These are phyloP conservation scores for Dendrobium huoshanense DNA, from an alignment of 106 monocot genomes.

Conservation along the genomic window DNA sequence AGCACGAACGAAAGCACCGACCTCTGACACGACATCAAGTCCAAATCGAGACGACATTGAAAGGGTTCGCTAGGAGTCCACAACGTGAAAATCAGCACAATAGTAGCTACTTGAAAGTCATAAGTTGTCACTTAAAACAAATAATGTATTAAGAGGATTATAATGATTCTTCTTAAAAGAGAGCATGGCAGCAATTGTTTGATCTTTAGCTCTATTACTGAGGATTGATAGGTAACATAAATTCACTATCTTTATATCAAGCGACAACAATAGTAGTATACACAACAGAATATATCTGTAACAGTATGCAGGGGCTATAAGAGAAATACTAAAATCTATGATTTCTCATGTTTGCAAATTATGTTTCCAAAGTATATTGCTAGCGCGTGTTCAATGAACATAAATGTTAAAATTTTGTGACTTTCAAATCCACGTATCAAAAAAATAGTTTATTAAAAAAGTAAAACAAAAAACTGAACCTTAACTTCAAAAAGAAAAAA, in stretches of 20 bases:
- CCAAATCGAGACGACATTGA: conserved; percentile 59
- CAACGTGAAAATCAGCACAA: not conserved
- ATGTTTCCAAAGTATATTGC: not conserved
- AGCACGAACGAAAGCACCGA: conserved; percentile 70
- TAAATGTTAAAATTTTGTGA: not conserved
- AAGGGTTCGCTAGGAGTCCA: not conserved
- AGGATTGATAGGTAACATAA: not conserved
- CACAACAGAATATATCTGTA: not conserved
- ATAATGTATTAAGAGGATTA: not conserved
- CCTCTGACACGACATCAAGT: conserved; percentile 51
- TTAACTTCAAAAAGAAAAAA: not conserved
- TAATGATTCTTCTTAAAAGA: not conserved
- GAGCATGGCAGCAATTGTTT: not conserved
- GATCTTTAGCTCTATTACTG: not conserved
- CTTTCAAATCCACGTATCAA: not conserved
- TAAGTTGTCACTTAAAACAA: not conserved
- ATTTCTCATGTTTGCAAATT: not conserved
- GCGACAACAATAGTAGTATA: not conserved
- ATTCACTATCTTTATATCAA: not conserved
- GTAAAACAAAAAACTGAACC: not conserved
- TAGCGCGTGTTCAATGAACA: not conserved
- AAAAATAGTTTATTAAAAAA: not conserved
- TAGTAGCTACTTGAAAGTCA: not conserved
- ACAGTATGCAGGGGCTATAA: not conserved
- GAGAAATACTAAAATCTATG: not conserved